These are phyloP conservation scores for Barbatosphaeria neglecta DNA, from an alignment of 495 filamentous ascomycete species.

Conservation along the genomic window DNA sequence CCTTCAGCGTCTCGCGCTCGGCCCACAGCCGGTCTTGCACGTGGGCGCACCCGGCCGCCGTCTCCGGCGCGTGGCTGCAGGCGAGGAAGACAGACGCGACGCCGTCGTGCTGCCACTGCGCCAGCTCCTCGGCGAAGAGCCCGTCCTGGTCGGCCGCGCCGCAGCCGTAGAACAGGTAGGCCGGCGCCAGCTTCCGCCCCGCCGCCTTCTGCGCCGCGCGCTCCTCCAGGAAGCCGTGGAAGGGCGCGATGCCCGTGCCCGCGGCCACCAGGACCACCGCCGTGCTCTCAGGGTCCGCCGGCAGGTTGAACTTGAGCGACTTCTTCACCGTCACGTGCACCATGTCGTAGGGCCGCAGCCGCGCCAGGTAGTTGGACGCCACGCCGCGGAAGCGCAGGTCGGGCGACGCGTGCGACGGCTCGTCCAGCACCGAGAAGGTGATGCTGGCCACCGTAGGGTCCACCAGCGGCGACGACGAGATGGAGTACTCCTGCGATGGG, in stretches of 20 bases:
- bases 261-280: conserved; percentile 52
- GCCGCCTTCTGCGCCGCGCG: conserved; percentile 38
- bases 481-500: conserved; percentile 32
- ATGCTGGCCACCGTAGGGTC: conserved; percentile 41
- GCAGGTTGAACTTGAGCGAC: conserved; percentile 45
- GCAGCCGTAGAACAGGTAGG: conserved; percentile 47
- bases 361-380: conserved; percentile 41
- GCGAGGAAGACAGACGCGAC: conserved; percentile 33
- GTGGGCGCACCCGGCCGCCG: conserved; percentile 22
- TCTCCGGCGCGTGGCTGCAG: conserved; percentile 16
- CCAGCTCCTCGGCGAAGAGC: conserved; percentile 42
- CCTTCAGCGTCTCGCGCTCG: conserved; percentile 34
- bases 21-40: conserved; percentile 49
- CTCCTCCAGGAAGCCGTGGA: conserved; percentile 54
- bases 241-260: conserved; percentile 45
- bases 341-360: conserved; percentile 35
- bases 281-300: conserved; percentile 34
- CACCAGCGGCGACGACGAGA: conserved; percentile 51
- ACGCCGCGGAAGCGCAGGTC: conserved; percentile 37
- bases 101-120: conserved; percentile 38
- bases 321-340: conserved; percentile 46
- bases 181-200: conserved; percentile 25
- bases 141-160: conserved; percentile 39
- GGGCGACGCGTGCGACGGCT: conserved; percentile 14
- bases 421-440: conserved; percentile 38